Evolutionary conservation across 1,284 basidiomycete species (phyloP).

Genomic region (Pseudozyma sp.): DNA sequence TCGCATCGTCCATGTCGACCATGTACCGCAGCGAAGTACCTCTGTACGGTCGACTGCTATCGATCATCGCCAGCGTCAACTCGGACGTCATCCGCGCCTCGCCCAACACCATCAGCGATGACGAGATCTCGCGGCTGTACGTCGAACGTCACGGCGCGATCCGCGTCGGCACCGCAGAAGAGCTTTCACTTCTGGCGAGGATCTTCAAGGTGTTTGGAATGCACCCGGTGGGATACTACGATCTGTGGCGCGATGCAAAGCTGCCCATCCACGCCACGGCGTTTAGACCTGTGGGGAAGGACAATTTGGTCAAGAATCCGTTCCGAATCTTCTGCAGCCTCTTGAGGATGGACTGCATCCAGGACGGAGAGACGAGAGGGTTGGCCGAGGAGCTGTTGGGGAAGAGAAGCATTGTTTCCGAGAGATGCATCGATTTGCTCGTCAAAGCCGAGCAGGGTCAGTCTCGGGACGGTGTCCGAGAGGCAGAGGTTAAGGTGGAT

Average conservation of each 20-base stretch:
- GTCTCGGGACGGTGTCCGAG: slow-evolving; percentile 6
- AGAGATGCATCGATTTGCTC: slow-evolving; percentile 62
- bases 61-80: slow-evolving; percentile 70
- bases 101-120: slow-evolving; percentile 44
- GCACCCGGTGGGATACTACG: slow-evolving; percentile 71
- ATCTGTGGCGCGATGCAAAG: slow-evolving; percentile 68
- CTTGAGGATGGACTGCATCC: slow-evolving; percentile 68
- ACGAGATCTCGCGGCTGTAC: slow-evolving; percentile 60
- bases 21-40: slow-evolving; percentile 71
- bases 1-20: slow-evolving; percentile 67
- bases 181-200: slow-evolving; percentile 69
- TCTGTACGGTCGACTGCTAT: slow-evolving; percentile 70
- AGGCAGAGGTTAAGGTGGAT: slow-evolving; percentile 34
- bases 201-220: slow-evolving; percentile 70
- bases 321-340: slow-evolving; percentile 71
- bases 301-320: slow-evolving; percentile 68
- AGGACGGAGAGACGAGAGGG: slow-evolving; percentile 54
- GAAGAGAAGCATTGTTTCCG: slow-evolving; percentile 69
- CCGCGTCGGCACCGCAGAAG: slow-evolving; percentile 69
- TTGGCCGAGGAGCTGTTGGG: slow-evolving; percentile 63
- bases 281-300: slow-evolving; percentile 67
- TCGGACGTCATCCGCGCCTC: slow-evolving; percentile 36
- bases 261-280: slow-evolving; percentile 71
- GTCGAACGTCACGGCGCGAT: slow-evolving; percentile 71
- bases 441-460: slow-evolving; percentile 61